Evolutionary conservation across 2,329 filamentous ascomycete genomes (phyloP).

Genomic region (Trichoderma hamatum): DNA sequence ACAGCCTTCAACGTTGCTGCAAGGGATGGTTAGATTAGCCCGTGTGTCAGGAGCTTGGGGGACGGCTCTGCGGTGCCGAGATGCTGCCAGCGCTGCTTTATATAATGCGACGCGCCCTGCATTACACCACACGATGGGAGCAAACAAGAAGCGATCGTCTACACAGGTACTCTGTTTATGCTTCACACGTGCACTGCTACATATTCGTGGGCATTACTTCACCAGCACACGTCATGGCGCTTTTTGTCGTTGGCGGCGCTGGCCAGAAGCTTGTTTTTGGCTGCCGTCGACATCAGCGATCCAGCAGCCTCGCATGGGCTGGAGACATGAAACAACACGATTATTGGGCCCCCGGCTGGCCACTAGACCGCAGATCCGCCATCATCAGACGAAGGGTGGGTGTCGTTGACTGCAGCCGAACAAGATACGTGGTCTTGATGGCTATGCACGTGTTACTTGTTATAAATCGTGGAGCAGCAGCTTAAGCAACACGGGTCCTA

Average conservation of each 20-base stretch:
- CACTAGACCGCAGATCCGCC: slow-evolving; percentile 22
- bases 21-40: slow-evolving; percentile 6
- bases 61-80: not conserved
- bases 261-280: slow-evolving; percentile 25
- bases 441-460: not conserved
- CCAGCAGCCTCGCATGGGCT: slow-evolving; percentile 8
- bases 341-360: slow-evolving; percentile 9
- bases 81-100: not conserved
- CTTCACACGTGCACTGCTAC: not conserved
- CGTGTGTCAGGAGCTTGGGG: slow-evolving; percentile 13
- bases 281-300: slow-evolving; percentile 22
- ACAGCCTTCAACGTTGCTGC: slow-evolving; percentile 9
- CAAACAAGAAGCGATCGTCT: slow-evolving; percentile 10
- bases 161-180: not conserved
- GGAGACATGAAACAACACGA: slow-evolving; percentile 16
- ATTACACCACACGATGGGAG: not conserved
- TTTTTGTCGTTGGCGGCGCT: not conserved
- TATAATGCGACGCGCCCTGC: not conserved
- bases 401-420: not conserved
- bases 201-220: not conserved
- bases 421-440: not conserved
- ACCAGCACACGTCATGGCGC: slow-evolving; percentile 18
- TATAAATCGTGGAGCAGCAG: not conserved
- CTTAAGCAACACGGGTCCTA: not conserved
- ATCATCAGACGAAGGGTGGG: slow-evolving; percentile 13